Conservation (phyloP, 2,329 filamentous ascomycete genomes). For the Neopestalotiopsis sp. region DNA sequence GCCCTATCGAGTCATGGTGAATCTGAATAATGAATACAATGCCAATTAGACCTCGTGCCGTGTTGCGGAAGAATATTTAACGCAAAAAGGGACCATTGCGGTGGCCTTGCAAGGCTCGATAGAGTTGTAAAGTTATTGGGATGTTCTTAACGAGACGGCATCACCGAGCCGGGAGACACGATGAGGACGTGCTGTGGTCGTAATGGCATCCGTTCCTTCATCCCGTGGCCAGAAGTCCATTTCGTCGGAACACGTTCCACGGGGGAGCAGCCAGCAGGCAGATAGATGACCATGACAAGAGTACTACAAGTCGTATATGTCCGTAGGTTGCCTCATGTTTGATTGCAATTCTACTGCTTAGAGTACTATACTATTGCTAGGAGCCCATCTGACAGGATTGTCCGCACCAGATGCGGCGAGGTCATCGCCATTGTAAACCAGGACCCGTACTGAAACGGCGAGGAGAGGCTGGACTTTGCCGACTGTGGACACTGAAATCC, state of each 20-base stretch:
- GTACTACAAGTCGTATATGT: background rate
- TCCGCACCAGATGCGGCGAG: background rate
- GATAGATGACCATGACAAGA: background rate
- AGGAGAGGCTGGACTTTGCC: slow-evolving; percentile 8
- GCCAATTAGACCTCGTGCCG: background rate
- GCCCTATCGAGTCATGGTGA: slow-evolving; percentile 4
- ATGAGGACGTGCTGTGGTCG: background rate
- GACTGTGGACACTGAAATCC: slow-evolving; percentile 13
- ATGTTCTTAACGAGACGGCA: background rate
- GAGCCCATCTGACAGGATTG: background rate
- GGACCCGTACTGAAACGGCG: slow-evolving; percentile 4
- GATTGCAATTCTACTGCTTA: slow-evolving; percentile 1
- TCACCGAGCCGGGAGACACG: background rate
- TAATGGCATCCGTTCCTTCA: background rate
- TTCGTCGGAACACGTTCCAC: background rate
- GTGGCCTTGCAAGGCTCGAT: background rate
- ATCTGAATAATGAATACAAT: background rate
- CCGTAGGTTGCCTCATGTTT: slow-evolving; percentile 6
- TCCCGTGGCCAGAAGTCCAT: background rate
- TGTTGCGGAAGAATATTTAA: slow-evolving; percentile 1
- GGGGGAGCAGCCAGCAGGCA: background rate
- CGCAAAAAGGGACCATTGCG: background rate
- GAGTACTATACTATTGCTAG: background rate
- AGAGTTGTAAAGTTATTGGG: background rate
- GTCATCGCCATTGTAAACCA: background rate